Conservation (phyloP, 495 filamentous ascomycete species). For the Annulohypoxylon moriforme region DNA sequence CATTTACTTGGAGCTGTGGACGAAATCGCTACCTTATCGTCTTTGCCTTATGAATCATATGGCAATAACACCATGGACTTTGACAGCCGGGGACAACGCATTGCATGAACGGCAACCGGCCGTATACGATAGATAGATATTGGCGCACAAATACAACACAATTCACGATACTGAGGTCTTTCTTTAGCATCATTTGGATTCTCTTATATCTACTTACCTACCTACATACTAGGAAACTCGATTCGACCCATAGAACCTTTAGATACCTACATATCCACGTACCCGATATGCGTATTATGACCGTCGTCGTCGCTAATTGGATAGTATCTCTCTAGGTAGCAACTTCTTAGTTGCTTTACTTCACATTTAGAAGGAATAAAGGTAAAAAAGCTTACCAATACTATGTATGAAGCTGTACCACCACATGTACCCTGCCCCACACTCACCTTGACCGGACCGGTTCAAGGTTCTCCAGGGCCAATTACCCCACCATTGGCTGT, state of each 20-base stretch:
- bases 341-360: no score
- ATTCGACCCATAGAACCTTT: no score
- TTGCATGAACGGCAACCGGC: slow-evolving; percentile 9
- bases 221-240: no score
- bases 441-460: slow-evolving; percentile 29
- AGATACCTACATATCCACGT: no score
- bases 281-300: no score
- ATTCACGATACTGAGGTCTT: background rate
- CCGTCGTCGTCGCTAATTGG: no score
- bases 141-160: slow-evolving; percentile 21
- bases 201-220: no score
- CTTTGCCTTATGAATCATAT: slow-evolving; percentile 12
- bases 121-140: slow-evolving; percentile 19
- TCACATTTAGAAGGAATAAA: no score
- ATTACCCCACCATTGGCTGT: slow-evolving; percentile 33
- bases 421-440: slow-evolving; percentile 27
- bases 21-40: background rate
- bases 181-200: background rate
- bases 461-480: background rate
- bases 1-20: slow-evolving; percentile 24
- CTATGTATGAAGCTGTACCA: slow-evolving; percentile 14
- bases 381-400: no score
- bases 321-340: no score
- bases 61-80: slow-evolving; percentile 2
- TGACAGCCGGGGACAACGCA: background rate